phyloP scores from a whole-genome alignment of 148 eudicot species.

The Heliamphora exappendiculata region DNA sequence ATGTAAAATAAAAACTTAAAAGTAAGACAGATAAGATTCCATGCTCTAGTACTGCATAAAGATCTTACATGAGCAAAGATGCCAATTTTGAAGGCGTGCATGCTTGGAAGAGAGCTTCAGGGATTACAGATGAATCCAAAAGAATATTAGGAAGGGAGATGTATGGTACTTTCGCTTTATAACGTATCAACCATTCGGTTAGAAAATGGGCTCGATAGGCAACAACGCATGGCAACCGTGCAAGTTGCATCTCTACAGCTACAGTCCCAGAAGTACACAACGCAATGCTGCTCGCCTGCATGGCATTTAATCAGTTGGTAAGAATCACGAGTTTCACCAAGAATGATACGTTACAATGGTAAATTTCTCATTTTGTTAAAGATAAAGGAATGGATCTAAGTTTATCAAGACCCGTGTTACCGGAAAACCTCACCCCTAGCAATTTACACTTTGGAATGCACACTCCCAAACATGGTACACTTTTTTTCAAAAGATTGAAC shows the following conservation, averaged over 20 bases:
- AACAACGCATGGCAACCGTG: constrained; percentile 81
- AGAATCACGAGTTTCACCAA: not conserved
- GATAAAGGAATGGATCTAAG: too few species aligned
- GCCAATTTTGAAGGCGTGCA: constrained; percentile 71
- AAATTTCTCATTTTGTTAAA: too few species aligned
- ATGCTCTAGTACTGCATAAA: not conserved
- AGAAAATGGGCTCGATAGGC: constrained; percentile 88
- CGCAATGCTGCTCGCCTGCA: constrained; percentile 78
- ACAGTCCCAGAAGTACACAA: constrained; percentile 90
- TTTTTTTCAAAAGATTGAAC: too few species aligned
- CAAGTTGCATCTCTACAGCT: constrained; percentile 83
- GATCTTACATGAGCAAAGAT: constrained; percentile 46
- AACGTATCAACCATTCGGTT: constrained; percentile 72
- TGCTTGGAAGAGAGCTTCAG: constrained; percentile 76
- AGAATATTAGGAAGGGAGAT: constrained; percentile 86
- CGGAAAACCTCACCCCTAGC: too few species aligned
- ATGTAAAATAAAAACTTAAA: not conserved
- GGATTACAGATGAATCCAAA: constrained; percentile 57
- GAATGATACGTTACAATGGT: not conserved
- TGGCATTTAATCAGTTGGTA: not conserved
- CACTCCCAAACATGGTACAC: too few species aligned
- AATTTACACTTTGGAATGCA: too few species aligned
- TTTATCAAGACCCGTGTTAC: too few species aligned
- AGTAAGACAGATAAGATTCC: not conserved
- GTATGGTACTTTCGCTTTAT: constrained; percentile 64